Conservation (phyloP, 148 eudicot species). For the Chenopodium album region DNA sequence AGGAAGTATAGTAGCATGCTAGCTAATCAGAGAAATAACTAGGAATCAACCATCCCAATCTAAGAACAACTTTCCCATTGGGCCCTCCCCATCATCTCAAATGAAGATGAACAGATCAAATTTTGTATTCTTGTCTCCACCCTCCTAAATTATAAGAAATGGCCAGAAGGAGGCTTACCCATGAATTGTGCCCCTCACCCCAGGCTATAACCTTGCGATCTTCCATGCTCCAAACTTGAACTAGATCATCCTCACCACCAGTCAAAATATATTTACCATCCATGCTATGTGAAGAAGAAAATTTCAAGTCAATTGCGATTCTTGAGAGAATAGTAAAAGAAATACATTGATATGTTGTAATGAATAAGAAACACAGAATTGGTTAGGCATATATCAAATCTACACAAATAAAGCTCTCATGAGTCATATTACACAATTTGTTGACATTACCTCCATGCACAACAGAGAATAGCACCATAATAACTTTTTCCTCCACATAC, state of each 20-base stretch:
- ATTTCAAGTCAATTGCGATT: conserved; percentile 8
- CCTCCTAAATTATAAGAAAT: background rate
- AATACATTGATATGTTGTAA: background rate
- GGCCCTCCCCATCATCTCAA: background rate
- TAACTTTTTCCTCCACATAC: conserved; percentile 83
- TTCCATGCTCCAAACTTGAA: conserved; percentile 95
- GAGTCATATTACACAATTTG: background rate
- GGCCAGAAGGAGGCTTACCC: conserved; percentile 48
- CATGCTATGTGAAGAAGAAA: conserved; percentile 39
- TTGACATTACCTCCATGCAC: conserved; percentile 64
- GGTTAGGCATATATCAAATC: background rate
- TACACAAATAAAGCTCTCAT: background rate
- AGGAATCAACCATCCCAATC: background rate
- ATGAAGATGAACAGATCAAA: background rate
- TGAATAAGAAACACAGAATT: background rate
- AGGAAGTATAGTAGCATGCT: background rate
- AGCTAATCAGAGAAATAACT: background rate
- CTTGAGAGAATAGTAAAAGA: background rate
- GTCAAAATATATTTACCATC: conserved; percentile 80
- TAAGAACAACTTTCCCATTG: background rate
- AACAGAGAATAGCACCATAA: conserved; percentile 71
- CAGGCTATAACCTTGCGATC: conserved; percentile 81
- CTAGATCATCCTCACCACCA: conserved; percentile 94
- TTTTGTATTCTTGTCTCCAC: background rate
- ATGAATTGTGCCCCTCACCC: conserved; percentile 94